A percentile compares a stretch with the other conserved stretches of the same genome.
Conservation (phyloP, 2,329 filamentous ascomycete genomes). For the Coniochaeta sp. region DNA sequence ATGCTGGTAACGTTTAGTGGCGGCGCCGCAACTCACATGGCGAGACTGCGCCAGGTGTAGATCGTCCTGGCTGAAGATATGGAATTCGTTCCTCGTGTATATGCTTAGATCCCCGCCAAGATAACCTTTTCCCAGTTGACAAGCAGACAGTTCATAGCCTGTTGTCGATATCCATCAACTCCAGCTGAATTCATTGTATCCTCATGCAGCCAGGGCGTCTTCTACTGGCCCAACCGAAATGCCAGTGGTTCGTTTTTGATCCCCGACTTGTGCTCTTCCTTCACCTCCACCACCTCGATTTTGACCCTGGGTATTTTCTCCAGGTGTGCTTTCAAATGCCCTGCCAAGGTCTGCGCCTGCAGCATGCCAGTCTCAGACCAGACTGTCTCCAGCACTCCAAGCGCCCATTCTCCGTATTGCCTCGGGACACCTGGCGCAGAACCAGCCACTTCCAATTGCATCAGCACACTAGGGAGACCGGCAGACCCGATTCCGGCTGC, state of each 20-base stretch:
- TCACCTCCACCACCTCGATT: neutral
- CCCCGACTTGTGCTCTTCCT: neutral
- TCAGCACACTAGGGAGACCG: slow-evolving; percentile 39
- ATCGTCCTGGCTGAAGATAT: neutral
- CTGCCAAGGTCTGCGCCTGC: slow-evolving; percentile 36
- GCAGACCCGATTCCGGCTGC: slow-evolving; percentile 38
- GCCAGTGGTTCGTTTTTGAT: neutral
- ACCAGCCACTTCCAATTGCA: slow-evolving; percentile 38
- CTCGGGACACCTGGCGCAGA: slow-evolving; percentile 37
- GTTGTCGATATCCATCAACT: no score
- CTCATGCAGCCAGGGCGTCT: neutral
- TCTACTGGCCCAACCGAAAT: neutral
- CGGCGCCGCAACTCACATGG: neutral
- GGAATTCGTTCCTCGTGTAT: neutral
- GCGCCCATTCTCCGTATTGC: slow-evolving; percentile 35
- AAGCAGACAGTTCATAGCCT: no score
- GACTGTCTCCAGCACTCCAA: slow-evolving; percentile 37
- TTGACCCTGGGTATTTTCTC: neutral
- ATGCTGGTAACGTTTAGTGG: no score
- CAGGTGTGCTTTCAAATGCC: slow-evolving; percentile 9
- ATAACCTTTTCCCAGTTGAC: neutral
- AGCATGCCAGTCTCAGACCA: slow-evolving; percentile 45
- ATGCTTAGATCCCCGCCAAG: neutral
- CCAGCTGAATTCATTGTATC: neutral
- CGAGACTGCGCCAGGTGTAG: neutral